phyloP scores from a whole-genome alignment of 768 basidiomycete species.

The Suillus discolor region DNA sequence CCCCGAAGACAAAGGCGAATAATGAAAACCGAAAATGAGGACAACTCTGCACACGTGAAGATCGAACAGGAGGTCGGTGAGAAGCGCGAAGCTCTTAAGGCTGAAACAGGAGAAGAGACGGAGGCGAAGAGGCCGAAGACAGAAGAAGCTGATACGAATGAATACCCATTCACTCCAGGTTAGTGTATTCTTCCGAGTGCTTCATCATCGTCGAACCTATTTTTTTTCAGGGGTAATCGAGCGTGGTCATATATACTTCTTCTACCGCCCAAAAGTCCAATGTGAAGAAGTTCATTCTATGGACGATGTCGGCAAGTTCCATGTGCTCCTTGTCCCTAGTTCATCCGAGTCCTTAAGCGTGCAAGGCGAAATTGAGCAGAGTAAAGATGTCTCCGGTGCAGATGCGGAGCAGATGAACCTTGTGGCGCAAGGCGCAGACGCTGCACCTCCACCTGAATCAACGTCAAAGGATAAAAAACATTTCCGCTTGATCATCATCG shows the following conservation, averaged over 20 bases:
- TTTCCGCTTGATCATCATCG: slow-evolving; percentile 54
- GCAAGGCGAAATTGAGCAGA: slow-evolving; percentile 17
- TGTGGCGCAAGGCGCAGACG: slow-evolving; percentile 48
- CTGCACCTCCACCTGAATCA: slow-evolving; percentile 44
- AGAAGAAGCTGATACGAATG: slow-evolving; percentile 20
- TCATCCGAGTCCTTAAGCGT: slow-evolving; percentile 44
- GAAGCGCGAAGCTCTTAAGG: slow-evolving; percentile 23
- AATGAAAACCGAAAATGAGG: slow-evolving; percentile 5
- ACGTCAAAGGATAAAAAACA: slow-evolving; percentile 40
- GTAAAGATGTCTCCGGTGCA: slow-evolving; percentile 5
- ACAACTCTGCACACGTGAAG: slow-evolving; percentile 19
- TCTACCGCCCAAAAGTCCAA: slow-evolving; percentile 62
- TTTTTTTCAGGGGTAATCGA: slow-evolving; percentile 52
- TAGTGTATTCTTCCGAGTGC: not conserved
- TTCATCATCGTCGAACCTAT: not conserved
- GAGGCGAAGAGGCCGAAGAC: slow-evolving; percentile 20
- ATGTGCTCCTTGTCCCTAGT: slow-evolving; percentile 62
- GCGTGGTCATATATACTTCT: slow-evolving; percentile 64
- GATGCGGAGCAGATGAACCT: slow-evolving; percentile 43
- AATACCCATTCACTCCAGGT: slow-evolving; percentile 17
- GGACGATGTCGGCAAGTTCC: slow-evolving; percentile 59
- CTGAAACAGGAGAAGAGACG: slow-evolving; percentile 21
- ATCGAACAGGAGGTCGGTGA: slow-evolving; percentile 29
- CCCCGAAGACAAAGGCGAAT: not conserved
- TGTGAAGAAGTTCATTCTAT: slow-evolving; percentile 53